Evolutionary conservation across 768 basidiomycete species (phyloP).

Genomic region (Paxillus rubicundulus): DNA sequence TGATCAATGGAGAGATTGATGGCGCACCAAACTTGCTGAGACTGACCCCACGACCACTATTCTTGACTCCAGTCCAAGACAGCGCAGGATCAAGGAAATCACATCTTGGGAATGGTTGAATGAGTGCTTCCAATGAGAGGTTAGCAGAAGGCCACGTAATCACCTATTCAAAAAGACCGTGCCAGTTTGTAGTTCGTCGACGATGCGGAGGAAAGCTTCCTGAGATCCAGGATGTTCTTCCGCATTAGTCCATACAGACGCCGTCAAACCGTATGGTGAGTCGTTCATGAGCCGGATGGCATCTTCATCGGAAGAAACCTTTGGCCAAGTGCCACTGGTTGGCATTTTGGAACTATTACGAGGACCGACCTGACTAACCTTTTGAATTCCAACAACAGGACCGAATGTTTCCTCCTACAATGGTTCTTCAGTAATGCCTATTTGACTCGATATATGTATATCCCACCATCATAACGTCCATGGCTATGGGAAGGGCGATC

Average conservation of each 20-base stretch:
- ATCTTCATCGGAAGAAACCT: conserved; percentile 84
- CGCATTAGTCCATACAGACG: conserved; percentile 89
- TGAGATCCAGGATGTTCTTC: conserved; percentile 59
- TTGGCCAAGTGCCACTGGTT: not conserved
- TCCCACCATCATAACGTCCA: conserved; percentile 88
- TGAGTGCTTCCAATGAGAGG: not conserved
- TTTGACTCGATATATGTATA: not conserved
- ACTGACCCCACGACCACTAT: conserved; percentile 89
- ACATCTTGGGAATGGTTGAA: conserved; percentile 44
- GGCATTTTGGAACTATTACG: not conserved
- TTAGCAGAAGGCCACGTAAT: not conserved
- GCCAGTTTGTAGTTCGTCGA: conserved; percentile 79
- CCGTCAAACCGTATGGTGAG: conserved; percentile 91
- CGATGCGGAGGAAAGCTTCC: conserved; percentile 54
- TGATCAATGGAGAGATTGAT: not conserved
- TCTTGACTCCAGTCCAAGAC: conserved; percentile 92
- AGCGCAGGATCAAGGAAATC: conserved; percentile 92
- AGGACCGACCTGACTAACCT: conserved; percentile 44
- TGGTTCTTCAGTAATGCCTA: not conserved
- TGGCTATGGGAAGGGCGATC: conserved; percentile 43
- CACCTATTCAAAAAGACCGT: conserved; percentile 93
- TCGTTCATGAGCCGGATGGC: conserved; percentile 94
- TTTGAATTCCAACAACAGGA: conserved; percentile 90
- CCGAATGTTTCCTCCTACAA: conserved; percentile 86
- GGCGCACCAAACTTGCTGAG: conserved; percentile 81